phyloP scores from a whole-genome alignment of 192 early-diverging fungal species.

The Coemansia sp. region DNA sequence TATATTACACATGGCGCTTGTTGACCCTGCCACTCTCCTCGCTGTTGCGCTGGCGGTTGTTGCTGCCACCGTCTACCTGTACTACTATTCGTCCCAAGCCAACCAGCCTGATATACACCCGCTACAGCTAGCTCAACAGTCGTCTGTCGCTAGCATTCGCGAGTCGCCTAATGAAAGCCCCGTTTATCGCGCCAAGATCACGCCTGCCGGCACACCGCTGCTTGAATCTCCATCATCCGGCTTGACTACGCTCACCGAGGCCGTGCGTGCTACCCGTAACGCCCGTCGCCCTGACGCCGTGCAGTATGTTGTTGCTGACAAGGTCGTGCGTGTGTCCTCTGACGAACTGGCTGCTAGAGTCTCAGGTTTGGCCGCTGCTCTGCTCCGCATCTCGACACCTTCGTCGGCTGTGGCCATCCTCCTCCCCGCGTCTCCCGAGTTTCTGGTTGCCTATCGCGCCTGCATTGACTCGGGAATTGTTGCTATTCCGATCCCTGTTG shows the following conservation, averaged over 20 bases:
- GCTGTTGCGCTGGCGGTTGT: conserved; percentile 20
- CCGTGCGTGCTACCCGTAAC: conserved; percentile 24
- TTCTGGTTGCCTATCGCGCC: conserved; percentile 40
- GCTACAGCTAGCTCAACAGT: conserved; percentile 48
- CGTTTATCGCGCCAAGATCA: conserved; percentile 43
- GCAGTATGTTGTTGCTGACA: conserved; percentile 11
- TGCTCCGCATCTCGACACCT: neutral
- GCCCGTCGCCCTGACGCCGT: conserved; percentile 8
- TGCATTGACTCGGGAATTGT: conserved; percentile 40
- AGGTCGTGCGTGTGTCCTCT: conserved; percentile 6
- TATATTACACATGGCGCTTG: conserved; percentile 12
- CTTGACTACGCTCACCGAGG: conserved; percentile 21
- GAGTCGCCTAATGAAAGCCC: conserved; percentile 31
- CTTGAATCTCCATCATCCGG: conserved; percentile 10
- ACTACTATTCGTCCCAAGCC: conserved; percentile 48
- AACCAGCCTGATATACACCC: conserved; percentile 52
- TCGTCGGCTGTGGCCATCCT: conserved; percentile 11
- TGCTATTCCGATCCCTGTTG: conserved; percentile 27
- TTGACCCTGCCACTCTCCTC: conserved; percentile 29
- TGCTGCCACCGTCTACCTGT: conserved; percentile 35
- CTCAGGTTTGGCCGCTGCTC: conserved; percentile 22
- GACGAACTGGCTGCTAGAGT: conserved; percentile 10
- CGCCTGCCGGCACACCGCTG: conserved; percentile 32
- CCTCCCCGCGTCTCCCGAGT: conserved; percentile 24
- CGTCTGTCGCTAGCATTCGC: conserved; percentile 34